Evolutionary conservation across 2,329 filamentous ascomycete genomes (phyloP).

Genomic region (Pseudogymnoascus sp.): DNA sequence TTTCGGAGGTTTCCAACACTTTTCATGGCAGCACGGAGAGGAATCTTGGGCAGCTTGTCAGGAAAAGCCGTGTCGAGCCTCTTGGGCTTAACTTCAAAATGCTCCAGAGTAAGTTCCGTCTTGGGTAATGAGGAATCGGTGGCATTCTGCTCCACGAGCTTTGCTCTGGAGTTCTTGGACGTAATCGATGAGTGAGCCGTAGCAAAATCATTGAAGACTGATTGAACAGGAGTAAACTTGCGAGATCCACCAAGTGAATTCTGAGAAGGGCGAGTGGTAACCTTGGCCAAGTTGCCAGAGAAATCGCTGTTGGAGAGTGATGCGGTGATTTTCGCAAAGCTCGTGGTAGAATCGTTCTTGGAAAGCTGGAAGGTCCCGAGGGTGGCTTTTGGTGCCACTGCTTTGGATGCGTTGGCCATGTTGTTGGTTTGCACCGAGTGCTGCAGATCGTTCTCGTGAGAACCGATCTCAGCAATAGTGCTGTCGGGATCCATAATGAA

Average conservation of each 20-base stretch:
- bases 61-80: neutral
- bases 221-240: conserved; percentile 17
- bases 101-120: neutral
- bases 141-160: neutral
- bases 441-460: neutral
- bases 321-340: neutral
- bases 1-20: neutral
- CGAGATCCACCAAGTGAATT: neutral
- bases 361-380: neutral
- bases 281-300: neutral
- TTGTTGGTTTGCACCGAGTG: neutral
- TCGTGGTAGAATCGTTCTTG: neutral
- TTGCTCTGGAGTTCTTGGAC: conserved; percentile 18
- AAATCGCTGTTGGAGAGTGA: neutral
- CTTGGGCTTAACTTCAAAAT: neutral
- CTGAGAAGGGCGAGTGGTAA: neutral
- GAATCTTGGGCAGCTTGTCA: neutral
- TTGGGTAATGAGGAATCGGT: neutral
- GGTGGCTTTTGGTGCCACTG: neutral
- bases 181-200: conserved; percentile 25
- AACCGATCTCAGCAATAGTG: neutral
- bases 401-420: neutral
- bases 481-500: neutral
- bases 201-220: conserved; percentile 23
- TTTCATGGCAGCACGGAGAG: neutral